Evolutionary conservation across 768 basidiomycete species (phyloP).

Genomic region (Psilocybe subaeruginosa): DNA sequence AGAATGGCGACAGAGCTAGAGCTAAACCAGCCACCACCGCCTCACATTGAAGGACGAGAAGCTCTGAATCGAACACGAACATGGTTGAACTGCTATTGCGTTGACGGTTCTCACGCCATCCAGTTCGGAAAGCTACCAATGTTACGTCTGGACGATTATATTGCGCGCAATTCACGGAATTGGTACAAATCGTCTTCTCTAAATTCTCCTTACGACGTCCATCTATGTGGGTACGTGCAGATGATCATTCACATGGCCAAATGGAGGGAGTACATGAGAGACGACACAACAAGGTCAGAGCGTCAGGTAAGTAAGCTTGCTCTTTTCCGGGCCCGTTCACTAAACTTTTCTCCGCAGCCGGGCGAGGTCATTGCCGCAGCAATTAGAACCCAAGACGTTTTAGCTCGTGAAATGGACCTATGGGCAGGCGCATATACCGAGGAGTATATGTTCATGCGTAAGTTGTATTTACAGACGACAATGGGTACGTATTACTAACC

Average conservation of each 20-base stretch:
- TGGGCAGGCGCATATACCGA: slow-evolving; percentile 47
- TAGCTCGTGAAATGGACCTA: slow-evolving; percentile 37
- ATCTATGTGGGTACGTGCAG: slow-evolving; percentile 57
- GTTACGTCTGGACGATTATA: slow-evolving; percentile 61
- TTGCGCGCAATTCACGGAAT: slow-evolving; percentile 50
- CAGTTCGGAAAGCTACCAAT: slow-evolving; percentile 77
- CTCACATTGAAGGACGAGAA: slow-evolving; percentile 60
- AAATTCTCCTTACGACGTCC: slow-evolving; percentile 44
- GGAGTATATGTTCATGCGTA: slow-evolving; percentile 38
- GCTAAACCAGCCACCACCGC: slow-evolving; percentile 56
- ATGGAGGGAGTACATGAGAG: slow-evolving; percentile 37
- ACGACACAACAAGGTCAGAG: neutral
- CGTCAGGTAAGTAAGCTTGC: neutral
- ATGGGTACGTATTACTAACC: neutral
- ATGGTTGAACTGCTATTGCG: slow-evolving; percentile 77
- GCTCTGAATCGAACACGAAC: slow-evolving; percentile 70
- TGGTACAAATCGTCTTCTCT: slow-evolving; percentile 50
- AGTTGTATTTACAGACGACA: slow-evolving; percentile 11
- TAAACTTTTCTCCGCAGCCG: slow-evolving; percentile 26
- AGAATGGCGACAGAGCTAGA: slow-evolving; percentile 78
- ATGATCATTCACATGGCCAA: slow-evolving; percentile 51
- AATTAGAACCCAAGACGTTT: slow-evolving; percentile 38
- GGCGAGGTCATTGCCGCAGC: slow-evolving; percentile 36
- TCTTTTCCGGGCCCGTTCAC: neutral
- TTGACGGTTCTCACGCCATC: slow-evolving; percentile 75